phyloP scores from a whole-genome alignment of 352 stramenopile genomes.

The Thalassiosira hispida region DNA sequence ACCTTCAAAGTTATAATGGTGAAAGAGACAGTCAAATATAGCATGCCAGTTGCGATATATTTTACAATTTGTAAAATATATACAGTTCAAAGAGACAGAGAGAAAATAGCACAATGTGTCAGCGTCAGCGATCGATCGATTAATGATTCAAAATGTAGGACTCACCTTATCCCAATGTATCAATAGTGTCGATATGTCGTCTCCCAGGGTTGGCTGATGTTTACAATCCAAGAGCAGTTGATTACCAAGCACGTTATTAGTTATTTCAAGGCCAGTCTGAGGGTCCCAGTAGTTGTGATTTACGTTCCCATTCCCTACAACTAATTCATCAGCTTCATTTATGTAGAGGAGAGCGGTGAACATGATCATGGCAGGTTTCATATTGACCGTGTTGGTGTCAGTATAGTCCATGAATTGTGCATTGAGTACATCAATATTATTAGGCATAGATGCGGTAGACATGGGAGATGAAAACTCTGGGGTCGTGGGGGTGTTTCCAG shows the following conservation, averaged over 20 bases:
- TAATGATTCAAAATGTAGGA: too few species aligned
- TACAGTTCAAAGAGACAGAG: too few species aligned
- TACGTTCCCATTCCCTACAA: background rate
- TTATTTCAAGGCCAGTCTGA: background rate
- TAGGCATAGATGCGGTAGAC: too few species aligned
- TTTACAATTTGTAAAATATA: background rate
- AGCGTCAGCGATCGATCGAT: too few species aligned
- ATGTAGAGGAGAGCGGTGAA: background rate
- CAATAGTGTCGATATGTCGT: background rate
- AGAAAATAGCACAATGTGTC: too few species aligned
- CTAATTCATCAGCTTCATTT: background rate
- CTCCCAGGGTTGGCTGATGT: background rate
- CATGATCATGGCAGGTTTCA: background rate
- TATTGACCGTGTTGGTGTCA: background rate
- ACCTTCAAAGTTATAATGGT: too few species aligned
- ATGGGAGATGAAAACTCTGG: too few species aligned
- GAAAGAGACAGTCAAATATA: too few species aligned
- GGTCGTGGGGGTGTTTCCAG: too few species aligned
- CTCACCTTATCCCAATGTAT: background rate
- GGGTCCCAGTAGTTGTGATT: background rate
- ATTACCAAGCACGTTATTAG: background rate
- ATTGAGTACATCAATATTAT: too few species aligned
- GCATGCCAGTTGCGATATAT: too few species aligned
- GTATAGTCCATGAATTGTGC: too few species aligned
- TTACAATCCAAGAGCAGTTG: background rate